Conservation (phyloP, 257 asterid species). For the Cynanchum wilfordii region DNA sequence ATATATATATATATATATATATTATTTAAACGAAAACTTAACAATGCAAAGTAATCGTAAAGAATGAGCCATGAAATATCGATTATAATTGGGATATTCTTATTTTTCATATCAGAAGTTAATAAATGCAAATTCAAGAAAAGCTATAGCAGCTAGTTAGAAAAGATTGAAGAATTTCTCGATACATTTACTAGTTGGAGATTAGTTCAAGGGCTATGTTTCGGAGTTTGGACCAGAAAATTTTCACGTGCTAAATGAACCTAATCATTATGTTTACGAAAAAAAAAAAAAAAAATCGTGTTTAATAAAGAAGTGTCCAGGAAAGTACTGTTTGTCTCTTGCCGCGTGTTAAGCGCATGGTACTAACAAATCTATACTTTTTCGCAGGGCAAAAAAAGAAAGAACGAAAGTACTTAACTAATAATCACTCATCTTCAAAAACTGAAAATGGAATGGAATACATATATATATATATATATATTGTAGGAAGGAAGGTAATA, state of each 20-base stretch:
- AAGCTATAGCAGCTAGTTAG: too few relatives aligned
- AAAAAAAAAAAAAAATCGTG: not conserved
- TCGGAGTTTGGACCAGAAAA: not conserved
- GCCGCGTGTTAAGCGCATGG: conserved; percentile 11
- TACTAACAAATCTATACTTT: conserved; percentile 1
- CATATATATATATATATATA: not conserved
- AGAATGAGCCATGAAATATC: too few relatives aligned
- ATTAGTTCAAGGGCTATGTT: too few relatives aligned
- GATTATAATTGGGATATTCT: too few relatives aligned
- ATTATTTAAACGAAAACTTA: too few relatives aligned
- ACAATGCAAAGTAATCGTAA: too few relatives aligned
- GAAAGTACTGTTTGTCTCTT: not conserved
- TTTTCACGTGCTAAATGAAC: not conserved
- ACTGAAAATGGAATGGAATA: not conserved
- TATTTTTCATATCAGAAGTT: not conserved
- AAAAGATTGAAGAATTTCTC: too few relatives aligned
- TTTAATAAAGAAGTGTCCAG: not conserved
- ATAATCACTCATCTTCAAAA: not conserved
- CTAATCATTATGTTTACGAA: conserved; percentile 1
- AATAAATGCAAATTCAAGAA: too few relatives aligned
- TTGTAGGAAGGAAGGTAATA: too few relatives aligned
- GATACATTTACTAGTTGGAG: not conserved
- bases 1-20: too few relatives aligned
- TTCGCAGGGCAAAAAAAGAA: not conserved
- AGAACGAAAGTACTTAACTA: not conserved